phyloP scores from a whole-genome alignment of 164 flowering plant genomes.

The Buxus sempervirens region DNA sequence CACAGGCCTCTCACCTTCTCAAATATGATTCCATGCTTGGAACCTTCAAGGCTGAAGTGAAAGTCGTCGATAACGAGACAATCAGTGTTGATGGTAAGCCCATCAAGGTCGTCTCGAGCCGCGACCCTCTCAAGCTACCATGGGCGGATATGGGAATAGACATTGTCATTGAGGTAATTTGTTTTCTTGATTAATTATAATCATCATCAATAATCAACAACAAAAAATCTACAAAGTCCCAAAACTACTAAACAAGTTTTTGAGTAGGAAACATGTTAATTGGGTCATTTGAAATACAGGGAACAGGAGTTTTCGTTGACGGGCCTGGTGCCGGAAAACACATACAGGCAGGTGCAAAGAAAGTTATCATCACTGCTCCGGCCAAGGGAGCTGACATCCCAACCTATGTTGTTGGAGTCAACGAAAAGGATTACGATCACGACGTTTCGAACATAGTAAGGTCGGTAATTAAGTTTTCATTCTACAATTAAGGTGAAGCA shows the following conservation, averaged over 20 bases:
- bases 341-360: conserved; percentile 98
- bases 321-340: conserved; percentile 99
- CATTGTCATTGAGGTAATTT: conserved; percentile 88
- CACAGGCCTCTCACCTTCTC: conserved; percentile 93
- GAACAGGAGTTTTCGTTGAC: conserved; percentile 97
- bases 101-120: conserved; percentile 89
- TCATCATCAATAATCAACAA: too few species aligned
- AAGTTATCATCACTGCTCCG: conserved; percentile 96
- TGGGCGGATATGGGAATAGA: conserved; percentile 98
- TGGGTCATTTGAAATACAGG: conserved; percentile 34
- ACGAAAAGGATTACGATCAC: conserved; percentile 74
- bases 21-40: conserved; percentile 96
- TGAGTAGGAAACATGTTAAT: too few species aligned
- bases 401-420: conserved; percentile 93
- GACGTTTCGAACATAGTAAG: conserved; percentile 82
- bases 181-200: too few species aligned
- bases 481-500: neutral
- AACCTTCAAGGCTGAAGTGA: conserved; percentile 92
- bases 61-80: conserved; percentile 69
- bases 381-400: conserved; percentile 98
- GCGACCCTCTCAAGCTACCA: conserved; percentile 93
- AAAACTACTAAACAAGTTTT: neutral
- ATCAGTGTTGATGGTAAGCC: conserved; percentile 89
- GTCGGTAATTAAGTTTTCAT: conserved; percentile 26
- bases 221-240: too few species aligned